These are phyloP conservation scores for Aspergillus diversus DNA, from an alignment of 495 filamentous ascomycete species.

Conservation along the genomic window DNA sequence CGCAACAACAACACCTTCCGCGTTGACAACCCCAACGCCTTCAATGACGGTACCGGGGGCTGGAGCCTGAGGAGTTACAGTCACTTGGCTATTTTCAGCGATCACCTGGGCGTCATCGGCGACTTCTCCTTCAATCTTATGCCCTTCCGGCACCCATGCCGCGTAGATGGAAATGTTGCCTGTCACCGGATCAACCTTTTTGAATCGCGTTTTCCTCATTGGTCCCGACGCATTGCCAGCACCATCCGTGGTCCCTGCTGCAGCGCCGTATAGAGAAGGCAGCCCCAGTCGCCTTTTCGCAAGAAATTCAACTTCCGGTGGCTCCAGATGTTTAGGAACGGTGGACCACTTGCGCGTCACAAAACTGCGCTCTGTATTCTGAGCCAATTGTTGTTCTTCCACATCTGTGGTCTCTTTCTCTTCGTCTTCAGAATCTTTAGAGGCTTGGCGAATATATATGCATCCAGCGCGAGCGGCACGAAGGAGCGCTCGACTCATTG, in stretches of 20 bases:
- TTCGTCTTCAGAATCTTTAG: slow-evolving; percentile 46
- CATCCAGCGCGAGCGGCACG: slow-evolving; percentile 77
- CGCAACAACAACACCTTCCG: slow-evolving; percentile 63
- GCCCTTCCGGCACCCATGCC: slow-evolving; percentile 77
- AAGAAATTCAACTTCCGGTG: slow-evolving; percentile 75
- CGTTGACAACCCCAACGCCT: slow-evolving; percentile 63
- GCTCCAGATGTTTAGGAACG: slow-evolving; percentile 76
- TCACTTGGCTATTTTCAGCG: slow-evolving; percentile 34
- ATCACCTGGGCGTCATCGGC: slow-evolving; percentile 54
- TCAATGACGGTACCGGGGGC: slow-evolving; percentile 63
- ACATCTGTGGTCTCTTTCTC: slow-evolving; percentile 56
- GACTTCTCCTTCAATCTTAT: slow-evolving; percentile 79
- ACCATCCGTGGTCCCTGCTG: slow-evolving; percentile 49
- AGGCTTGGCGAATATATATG: slow-evolving; percentile 57
- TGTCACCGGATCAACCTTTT: slow-evolving; percentile 68
- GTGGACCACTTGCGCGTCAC: slow-evolving; percentile 76
- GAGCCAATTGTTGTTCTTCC: slow-evolving; percentile 40
- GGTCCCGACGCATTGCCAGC: slow-evolving; percentile 39
- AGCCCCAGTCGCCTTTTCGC: slow-evolving; percentile 86
- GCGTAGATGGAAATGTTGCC: slow-evolving; percentile 83
- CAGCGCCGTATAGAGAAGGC: slow-evolving; percentile 53
- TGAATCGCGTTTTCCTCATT: slow-evolving; percentile 77
- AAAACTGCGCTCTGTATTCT: slow-evolving; percentile 60
- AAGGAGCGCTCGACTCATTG: slow-evolving; percentile 81
- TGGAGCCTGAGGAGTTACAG: slow-evolving; percentile 50